A percentile compares a stretch with the other conserved stretches of the same genome.
phyloP scores from a whole-genome alignment of 2,329 filamentous ascomycete species.

The Pestalotiopsis sp. region DNA sequence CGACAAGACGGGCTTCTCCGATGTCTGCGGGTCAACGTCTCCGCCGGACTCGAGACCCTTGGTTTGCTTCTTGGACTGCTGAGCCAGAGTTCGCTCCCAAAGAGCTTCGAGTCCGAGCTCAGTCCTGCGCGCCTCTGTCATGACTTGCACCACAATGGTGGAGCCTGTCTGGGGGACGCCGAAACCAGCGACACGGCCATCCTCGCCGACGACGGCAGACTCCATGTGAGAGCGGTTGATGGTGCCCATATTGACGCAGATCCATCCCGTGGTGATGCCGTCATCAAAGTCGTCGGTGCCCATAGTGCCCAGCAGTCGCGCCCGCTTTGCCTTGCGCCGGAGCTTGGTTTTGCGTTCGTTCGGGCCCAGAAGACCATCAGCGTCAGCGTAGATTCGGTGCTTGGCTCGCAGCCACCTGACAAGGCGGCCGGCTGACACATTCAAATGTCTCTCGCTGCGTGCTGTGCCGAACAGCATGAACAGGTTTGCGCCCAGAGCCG shows the following conservation, averaged over 20 bases:
- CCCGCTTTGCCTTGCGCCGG: conserved; percentile 75
- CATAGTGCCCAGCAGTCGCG: conserved; percentile 75
- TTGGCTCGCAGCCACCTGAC: conserved; percentile 80
- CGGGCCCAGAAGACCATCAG: conserved; percentile 85
- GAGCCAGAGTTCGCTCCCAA: conserved; percentile 43
- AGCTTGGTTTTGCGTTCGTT: conserved; percentile 91
- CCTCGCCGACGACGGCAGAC: conserved; percentile 44
- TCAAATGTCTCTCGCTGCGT: conserved; percentile 89
- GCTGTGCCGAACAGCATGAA: conserved; percentile 93
- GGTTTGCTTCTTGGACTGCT: conserved; percentile 16
- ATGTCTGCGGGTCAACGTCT: conserved; percentile 13
- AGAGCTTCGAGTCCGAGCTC: conserved; percentile 56
- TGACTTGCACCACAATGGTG: conserved; percentile 59
- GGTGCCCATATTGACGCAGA: conserved; percentile 86
- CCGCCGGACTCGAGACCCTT: conserved; percentile 12
- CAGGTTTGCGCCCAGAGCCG: conserved; percentile 83
- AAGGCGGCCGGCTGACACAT: conserved; percentile 86
- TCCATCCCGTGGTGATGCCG: conserved; percentile 90
- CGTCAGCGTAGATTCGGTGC: conserved; percentile 72
- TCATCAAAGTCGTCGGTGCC: conserved; percentile 70
- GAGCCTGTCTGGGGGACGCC: conserved; percentile 54
- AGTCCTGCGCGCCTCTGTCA: conserved; percentile 54
- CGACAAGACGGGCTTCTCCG: conserved; percentile 18
- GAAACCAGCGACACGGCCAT: conserved; percentile 74
- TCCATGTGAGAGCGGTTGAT: conserved; percentile 59